phyloP scores from a whole-genome alignment of 495 filamentous ascomycete species.

The Penicillium canescens region DNA sequence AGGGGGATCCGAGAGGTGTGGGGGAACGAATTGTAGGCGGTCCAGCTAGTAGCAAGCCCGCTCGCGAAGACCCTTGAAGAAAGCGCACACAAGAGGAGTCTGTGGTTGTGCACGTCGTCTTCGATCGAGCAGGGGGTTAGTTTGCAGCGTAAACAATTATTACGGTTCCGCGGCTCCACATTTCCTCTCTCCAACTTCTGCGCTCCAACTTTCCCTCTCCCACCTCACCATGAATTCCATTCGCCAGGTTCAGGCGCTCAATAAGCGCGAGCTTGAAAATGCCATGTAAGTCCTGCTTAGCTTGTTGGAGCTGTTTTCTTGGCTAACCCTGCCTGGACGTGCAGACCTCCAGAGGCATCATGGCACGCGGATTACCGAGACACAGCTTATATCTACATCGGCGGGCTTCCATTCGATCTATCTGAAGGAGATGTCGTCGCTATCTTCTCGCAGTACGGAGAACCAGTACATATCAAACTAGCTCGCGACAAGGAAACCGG shows the following conservation, averaged over 20 bases:
- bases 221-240: slow-evolving; percentile 77
- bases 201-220: slow-evolving; percentile 8
- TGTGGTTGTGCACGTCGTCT: not conserved
- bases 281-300: slow-evolving; percentile 54
- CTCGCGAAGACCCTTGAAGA: not conserved
- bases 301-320: not conserved
- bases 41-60: not conserved
- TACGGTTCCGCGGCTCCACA: slow-evolving; percentile 32
- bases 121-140: slow-evolving; percentile 15
- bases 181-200: slow-evolving; percentile 21
- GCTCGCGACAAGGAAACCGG: slow-evolving; percentile 94
- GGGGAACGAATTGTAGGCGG: not conserved
- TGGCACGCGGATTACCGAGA: slow-evolving; percentile 98
- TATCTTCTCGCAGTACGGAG: slow-evolving; percentile 96
- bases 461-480: slow-evolving; percentile 88
- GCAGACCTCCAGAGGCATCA: slow-evolving; percentile 75
- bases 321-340: slow-evolving; percentile 12
- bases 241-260: slow-evolving; percentile 86
- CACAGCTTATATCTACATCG: slow-evolving; percentile 95
- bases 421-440: slow-evolving; percentile 95
- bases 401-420: slow-evolving; percentile 89
- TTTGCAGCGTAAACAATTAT: slow-evolving; percentile 30
- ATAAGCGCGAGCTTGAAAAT: slow-evolving; percentile 92
- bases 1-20: slow-evolving; percentile 22
- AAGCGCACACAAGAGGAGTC: not conserved